Percentiles rank a stretch among this genome's conserved stretches.
phyloP scores from a whole-genome alignment of 495 filamentous ascomycete species.

The Neohortaea acidophila region DNA sequence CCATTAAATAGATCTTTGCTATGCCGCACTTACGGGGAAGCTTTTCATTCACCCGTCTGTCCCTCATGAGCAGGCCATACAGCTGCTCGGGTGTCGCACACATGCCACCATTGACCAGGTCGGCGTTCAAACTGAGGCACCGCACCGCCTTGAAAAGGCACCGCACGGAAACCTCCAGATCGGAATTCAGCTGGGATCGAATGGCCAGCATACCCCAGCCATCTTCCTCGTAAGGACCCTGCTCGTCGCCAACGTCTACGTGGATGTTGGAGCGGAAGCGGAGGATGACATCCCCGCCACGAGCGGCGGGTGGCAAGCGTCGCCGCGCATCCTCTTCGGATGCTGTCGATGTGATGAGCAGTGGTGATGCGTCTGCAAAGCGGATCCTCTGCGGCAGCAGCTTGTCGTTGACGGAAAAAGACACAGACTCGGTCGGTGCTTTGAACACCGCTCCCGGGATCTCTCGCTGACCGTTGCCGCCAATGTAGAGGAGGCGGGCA shows the following conservation, averaged over 20 bases:
- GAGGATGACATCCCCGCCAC: constrained; percentile 14
- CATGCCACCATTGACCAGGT: constrained; percentile 15
- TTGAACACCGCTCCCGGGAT: constrained; percentile 14
- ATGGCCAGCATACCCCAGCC: constrained; percentile 14
- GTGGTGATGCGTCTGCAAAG: constrained; percentile 15
- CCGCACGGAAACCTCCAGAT: constrained; percentile 13
- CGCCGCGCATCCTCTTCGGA: constrained; percentile 15
- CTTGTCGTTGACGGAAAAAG: constrained; percentile 15
- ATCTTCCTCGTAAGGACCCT: constrained; percentile 15
- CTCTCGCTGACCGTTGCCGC: constrained; percentile 16
- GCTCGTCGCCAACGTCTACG: constrained; percentile 14
- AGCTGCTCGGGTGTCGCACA: constrained; percentile 9
- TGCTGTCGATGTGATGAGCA: constrained; percentile 17
- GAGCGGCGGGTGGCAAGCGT: constrained; percentile 6
- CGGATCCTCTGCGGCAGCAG: constrained; percentile 15
- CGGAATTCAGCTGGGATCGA: constrained; percentile 5
- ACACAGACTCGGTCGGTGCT: constrained; percentile 8
- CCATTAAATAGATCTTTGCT: background rate
- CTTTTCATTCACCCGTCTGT: constrained; percentile 13
- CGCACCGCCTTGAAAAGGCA: constrained; percentile 14
- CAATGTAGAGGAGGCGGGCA: constrained; percentile 12
- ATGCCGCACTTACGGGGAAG: constrained; percentile 10
- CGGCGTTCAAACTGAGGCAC: constrained; percentile 14
- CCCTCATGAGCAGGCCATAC: constrained; percentile 17
- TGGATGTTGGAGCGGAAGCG: constrained; percentile 16